phyloP scores from a whole-genome alignment of 169 alveolate species.

The Plasmodium vivax region DNA sequence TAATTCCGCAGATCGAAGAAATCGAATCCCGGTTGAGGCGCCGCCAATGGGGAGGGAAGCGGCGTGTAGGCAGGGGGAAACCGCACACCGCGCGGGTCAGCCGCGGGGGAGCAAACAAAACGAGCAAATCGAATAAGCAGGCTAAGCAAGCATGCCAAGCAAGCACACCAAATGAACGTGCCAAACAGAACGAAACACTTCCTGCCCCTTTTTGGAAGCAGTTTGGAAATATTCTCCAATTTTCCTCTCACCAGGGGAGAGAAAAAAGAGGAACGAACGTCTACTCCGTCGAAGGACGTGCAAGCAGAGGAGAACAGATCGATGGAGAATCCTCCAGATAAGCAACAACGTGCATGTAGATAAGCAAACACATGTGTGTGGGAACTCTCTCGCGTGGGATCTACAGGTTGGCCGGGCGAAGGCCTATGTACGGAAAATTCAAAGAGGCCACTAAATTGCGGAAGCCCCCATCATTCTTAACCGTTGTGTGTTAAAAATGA shows the following conservation, averaged over 20 bases:
- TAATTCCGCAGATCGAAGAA: not conserved
- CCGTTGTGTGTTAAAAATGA: not conserved
- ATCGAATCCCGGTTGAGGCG: not conserved
- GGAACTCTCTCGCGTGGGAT: not conserved
- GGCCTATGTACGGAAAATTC: not conserved
- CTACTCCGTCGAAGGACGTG: not conserved
- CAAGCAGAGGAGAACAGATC: not conserved
- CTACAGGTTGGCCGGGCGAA: not conserved
- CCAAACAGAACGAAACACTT: not conserved
- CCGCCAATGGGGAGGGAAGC: not conserved
- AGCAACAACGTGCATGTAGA: not conserved
- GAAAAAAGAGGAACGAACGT: not conserved
- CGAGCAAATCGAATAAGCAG: not conserved
- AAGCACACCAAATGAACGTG: too few species aligned
- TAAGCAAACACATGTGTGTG: not conserved
- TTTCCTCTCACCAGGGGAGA: not conserved
- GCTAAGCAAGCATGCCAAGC: too few species aligned
- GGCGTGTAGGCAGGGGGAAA: not conserved
- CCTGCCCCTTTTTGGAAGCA: not conserved
- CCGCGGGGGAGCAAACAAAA: not conserved
- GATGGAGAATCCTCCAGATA: not conserved
- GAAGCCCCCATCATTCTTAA: not conserved
- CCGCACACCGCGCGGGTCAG: not conserved
- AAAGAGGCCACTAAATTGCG: not conserved
- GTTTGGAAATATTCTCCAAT: not conserved